phyloP scores from a whole-genome alignment of 2,329 filamentous ascomycete genomes.

The Madurella fahalii region DNA sequence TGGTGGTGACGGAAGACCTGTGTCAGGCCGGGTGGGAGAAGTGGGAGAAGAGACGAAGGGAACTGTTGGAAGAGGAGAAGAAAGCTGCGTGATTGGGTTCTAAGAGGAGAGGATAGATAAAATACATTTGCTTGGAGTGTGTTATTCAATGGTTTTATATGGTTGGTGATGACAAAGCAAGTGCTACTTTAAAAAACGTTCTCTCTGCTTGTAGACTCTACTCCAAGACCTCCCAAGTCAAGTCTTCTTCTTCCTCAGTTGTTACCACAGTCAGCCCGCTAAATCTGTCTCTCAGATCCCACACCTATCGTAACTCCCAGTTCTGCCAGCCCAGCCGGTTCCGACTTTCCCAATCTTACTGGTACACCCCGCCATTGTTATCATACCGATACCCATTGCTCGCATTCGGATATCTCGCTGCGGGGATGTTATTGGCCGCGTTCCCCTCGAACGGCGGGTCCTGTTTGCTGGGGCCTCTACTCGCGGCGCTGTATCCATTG shows the following conservation, averaged over 20 bases:
- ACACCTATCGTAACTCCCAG: background rate
- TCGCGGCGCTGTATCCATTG: conserved; percentile 13
- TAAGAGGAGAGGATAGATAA: background rate
- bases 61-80: conserved; percentile 6
- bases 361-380: conserved; percentile 2
- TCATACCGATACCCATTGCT: conserved; percentile 7
- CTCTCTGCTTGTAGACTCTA: background rate
- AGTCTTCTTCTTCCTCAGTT: background rate
- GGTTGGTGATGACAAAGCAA: background rate
- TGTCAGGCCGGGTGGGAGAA: conserved; percentile 90
- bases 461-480: conserved; percentile 6
- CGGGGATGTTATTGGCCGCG: background rate
- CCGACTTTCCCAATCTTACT: background rate
- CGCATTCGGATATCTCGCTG: conserved; percentile 5
- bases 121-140: background rate
- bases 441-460: conserved; percentile 1
- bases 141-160: background rate
- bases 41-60: conserved; percentile 60
- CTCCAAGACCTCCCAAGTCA: no score
- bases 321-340: background rate
- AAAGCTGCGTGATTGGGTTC: background rate
- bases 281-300: background rate
- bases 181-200: background rate
- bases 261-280: background rate
- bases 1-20: conserved; percentile 83